Percentiles rank a stretch among this genome's conserved stretches.
Evolutionary conservation across 2,329 filamentous ascomycete genomes (phyloP).

Genomic region (Verticillium zaregamsianum): DNA sequence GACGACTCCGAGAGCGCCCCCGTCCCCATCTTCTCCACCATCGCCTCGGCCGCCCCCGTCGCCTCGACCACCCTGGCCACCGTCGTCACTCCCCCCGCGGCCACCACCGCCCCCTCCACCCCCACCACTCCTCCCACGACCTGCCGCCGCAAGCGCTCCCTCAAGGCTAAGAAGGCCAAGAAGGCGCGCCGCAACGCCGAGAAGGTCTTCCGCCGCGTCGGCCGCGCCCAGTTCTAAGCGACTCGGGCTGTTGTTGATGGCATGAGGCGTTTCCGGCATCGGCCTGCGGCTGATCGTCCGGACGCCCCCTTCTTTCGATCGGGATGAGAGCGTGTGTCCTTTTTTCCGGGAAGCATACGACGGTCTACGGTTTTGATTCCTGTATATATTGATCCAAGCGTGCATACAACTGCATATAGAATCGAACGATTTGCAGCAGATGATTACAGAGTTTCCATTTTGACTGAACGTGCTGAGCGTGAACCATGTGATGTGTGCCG

Average conservation of each 20-base stretch:
- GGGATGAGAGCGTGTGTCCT: not conserved
- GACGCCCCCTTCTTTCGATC: not conserved
- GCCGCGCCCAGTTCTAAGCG: slow-evolving; percentile 4
- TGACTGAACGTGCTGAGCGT: not conserved
- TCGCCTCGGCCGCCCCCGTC: not conserved
- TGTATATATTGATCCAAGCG: slow-evolving; percentile 4
- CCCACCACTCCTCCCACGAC: slow-evolving; percentile 16
- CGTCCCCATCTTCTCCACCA: slow-evolving; percentile 3
- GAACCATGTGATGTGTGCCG: not conserved
- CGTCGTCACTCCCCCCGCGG: slow-evolving; percentile 5
- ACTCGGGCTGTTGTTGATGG: not conserved
- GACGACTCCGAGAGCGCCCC: not conserved
- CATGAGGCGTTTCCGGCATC: not conserved
- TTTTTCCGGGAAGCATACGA: not conserved
- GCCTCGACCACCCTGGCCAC: slow-evolving; percentile 9
- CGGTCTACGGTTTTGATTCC: not conserved
- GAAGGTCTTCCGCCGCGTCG: slow-evolving; percentile 2
- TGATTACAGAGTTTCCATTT: not conserved
- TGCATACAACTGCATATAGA: slow-evolving; percentile 1
- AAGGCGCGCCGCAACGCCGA: slow-evolving; percentile 1
- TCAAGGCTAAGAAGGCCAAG: slow-evolving; percentile 6
- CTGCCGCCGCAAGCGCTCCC: slow-evolving; percentile 11
- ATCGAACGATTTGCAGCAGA: not conserved
- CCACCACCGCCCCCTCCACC: slow-evolving; percentile 15
- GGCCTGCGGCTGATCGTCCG: not conserved